A percentile compares a stretch with the other conserved stretches of the same genome.
Evolutionary conservation across 2,329 filamentous ascomycete species (phyloP).

Genomic region (Aschersonia sp.): DNA sequence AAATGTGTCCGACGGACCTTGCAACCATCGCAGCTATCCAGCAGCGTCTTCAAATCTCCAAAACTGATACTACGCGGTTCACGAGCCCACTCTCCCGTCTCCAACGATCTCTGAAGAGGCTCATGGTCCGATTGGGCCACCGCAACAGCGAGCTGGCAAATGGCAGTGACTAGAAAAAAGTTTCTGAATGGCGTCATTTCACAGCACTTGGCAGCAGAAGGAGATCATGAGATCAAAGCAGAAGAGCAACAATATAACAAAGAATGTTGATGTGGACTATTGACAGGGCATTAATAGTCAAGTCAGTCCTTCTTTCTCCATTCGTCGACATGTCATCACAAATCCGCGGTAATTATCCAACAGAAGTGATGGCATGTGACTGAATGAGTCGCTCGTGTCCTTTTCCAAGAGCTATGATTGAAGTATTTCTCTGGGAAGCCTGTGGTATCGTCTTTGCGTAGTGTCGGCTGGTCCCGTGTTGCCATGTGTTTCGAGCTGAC

Average conservation of each 20-base stretch:
- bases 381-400: no score
- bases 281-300: background rate
- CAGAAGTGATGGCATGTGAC: no score
- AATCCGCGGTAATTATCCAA: background rate
- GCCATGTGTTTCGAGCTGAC: no score
- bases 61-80: background rate
- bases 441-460: no score
- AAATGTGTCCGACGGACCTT: slow-evolving; percentile 1
- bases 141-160: background rate
- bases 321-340: background rate
- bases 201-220: background rate
- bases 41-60: background rate
- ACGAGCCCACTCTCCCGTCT: background rate
- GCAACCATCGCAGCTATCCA: slow-evolving; percentile 3
- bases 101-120: background rate
- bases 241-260: background rate
- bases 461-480: no score
- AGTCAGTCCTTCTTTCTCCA: background rate
- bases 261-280: background rate
- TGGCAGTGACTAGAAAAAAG: background rate
- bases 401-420: no score
- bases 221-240: background rate
- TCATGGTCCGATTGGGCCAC: background rate
- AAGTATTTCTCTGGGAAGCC: no score
- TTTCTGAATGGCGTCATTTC: background rate